phyloP scores from a whole-genome alignment of 495 filamentous ascomycete species.

The Penicillium lividum region DNA sequence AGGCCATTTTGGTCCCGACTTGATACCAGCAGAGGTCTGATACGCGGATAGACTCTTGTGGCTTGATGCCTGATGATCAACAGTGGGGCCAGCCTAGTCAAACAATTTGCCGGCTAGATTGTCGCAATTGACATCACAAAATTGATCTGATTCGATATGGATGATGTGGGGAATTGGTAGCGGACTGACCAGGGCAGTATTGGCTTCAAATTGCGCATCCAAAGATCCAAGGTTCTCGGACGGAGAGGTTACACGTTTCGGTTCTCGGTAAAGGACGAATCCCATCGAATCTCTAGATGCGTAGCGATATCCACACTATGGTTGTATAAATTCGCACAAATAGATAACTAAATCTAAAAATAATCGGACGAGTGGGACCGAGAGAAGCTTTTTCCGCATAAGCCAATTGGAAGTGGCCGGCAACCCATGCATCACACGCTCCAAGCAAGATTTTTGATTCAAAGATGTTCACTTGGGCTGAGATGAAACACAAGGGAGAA shows the following conservation, averaged over 20 bases:
- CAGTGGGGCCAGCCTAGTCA: conserved; percentile 1
- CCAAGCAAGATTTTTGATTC: neutral
- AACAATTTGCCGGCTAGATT: neutral
- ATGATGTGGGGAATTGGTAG: neutral
- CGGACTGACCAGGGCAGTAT: too few species aligned
- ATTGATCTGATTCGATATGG: neutral
- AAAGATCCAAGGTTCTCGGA: neutral
- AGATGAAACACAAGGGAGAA: neutral
- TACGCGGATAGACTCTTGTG: neutral
- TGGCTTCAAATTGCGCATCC: too few species aligned
- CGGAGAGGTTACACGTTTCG: neutral
- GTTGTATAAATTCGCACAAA: neutral
- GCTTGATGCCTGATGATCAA: conserved; percentile 3
- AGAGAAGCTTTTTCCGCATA: neutral
- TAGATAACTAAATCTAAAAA: neutral
- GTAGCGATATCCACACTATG: neutral
- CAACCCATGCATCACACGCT: neutral
- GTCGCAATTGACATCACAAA: neutral
- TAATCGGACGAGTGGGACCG: neutral
- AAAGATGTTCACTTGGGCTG: neutral
- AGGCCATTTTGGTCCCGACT: neutral
- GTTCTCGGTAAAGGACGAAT: neutral
- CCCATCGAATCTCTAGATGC: neutral
- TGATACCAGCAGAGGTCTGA: neutral
- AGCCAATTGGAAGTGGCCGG: conserved; percentile 12